Evolutionary conservation across 1,139 yeast species (phyloP).

Genomic region (Scheffersomyces titani): DNA sequence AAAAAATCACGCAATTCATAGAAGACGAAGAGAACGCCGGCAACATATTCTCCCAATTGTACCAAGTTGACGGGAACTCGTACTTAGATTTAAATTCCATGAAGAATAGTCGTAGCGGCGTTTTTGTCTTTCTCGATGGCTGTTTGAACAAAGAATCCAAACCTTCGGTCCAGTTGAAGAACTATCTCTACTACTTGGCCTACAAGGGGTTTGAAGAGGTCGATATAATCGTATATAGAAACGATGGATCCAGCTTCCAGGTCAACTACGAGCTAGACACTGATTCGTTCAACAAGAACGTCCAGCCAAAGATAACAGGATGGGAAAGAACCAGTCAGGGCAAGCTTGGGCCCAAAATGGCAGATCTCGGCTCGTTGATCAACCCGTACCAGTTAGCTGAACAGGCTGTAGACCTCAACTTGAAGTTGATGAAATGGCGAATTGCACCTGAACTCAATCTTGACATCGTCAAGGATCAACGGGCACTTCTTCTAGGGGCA

Average conservation of each 20-base stretch:
- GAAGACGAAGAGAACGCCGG: neutral
- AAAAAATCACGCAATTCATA: conserved; percentile 8
- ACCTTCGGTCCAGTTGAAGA: conserved; percentile 68
- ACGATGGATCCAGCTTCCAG: conserved; percentile 26
- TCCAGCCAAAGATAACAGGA: conserved; percentile 58
- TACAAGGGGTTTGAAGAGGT: conserved; percentile 36
- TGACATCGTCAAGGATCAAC: conserved; percentile 58
- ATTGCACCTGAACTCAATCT: conserved; percentile 80
- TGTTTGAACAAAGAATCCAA: conserved; percentile 40
- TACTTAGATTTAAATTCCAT: neutral
- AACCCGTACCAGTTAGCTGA: conserved; percentile 81
- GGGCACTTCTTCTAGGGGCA: conserved; percentile 83
- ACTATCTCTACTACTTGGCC: conserved; percentile 60
- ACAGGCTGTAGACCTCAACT: conserved; percentile 88
- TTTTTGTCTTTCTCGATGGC: conserved; percentile 64
- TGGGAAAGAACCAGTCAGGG: conserved; percentile 87
- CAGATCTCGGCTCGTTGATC: conserved; percentile 77
- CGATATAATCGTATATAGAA: conserved; percentile 37
- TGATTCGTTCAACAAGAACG: conserved; percentile 3
- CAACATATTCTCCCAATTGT: neutral
- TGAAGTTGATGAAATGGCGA: conserved; percentile 96
- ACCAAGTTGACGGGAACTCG: neutral
- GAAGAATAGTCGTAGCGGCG: conserved; percentile 2
- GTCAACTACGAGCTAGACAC: conserved; percentile 20
- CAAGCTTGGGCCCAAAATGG: conserved; percentile 75